Evolutionary conservation across 495 filamentous ascomycete species (phyloP).

Genomic region (Aspergillus hancockii): DNA sequence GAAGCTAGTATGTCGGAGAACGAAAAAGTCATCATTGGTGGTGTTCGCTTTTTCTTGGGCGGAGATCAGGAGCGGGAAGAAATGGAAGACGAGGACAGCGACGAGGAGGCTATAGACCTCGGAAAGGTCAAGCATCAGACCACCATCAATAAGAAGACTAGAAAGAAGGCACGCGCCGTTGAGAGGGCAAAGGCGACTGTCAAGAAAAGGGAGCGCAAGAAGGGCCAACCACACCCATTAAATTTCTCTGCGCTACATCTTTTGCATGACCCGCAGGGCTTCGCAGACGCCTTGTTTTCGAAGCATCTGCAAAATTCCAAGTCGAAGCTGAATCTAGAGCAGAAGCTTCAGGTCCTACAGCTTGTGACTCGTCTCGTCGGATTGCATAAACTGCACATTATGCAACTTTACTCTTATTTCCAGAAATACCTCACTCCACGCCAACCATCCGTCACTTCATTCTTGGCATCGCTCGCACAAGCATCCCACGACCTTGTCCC

Average conservation of each 20-base stretch:
- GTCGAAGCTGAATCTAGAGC: slow-evolving; percentile 85
- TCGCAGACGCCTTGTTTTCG: slow-evolving; percentile 85
- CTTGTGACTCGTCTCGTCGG: slow-evolving; percentile 89
- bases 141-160: slow-evolving; percentile 93
- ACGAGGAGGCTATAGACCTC: slow-evolving; percentile 76
- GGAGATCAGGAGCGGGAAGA: slow-evolving; percentile 95
- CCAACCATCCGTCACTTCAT: slow-evolving; percentile 90
- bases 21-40: slow-evolving; percentile 84
- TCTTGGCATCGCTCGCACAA: slow-evolving; percentile 90
- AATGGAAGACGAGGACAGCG: slow-evolving; percentile 82
- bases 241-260: slow-evolving; percentile 99
- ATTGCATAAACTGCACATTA: slow-evolving; percentile 84
- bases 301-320: slow-evolving; percentile 88
- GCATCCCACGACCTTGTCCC: slow-evolving; percentile 88
- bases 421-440: slow-evolving; percentile 83
- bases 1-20: slow-evolving; percentile 80
- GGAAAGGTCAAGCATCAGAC: slow-evolving; percentile 78
- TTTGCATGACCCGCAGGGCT: slow-evolving; percentile 92
- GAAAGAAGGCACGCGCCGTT: slow-evolving; percentile 76
- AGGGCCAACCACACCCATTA: slow-evolving; percentile 78
- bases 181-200: slow-evolving; percentile 77
- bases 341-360: slow-evolving; percentile 83
- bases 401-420: slow-evolving; percentile 85
- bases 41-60: slow-evolving; percentile 91
- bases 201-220: slow-evolving; percentile 83